phyloP scores from a whole-genome alignment of 257 asterid genomes.

The Gentiana straminea region DNA sequence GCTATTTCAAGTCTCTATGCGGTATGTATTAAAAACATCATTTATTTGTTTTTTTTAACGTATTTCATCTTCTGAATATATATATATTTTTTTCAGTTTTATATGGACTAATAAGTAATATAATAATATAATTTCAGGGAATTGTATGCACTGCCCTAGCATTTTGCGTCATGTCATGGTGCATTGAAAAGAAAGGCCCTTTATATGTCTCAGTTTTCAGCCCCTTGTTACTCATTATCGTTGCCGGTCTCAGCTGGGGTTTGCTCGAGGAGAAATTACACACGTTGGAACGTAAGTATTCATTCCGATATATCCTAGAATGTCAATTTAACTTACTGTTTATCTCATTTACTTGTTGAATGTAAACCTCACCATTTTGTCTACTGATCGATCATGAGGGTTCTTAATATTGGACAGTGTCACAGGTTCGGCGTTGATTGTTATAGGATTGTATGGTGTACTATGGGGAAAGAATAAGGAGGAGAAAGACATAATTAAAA shows the following conservation, averaged over 20 bases:
- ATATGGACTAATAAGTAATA: too few relatives aligned
- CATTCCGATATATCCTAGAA: conserved; percentile 17
- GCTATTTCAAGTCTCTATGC: conserved; percentile 53
- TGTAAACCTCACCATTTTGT: background rate
- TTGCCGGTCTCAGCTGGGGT: too few relatives aligned
- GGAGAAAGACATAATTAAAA: conserved; percentile 5
- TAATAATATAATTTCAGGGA: too few relatives aligned
- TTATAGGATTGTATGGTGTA: conserved; percentile 63
- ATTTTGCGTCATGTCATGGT: too few relatives aligned
- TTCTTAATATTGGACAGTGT: conserved; percentile 4
- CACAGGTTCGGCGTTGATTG: conserved; percentile 55
- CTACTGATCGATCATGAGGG: too few relatives aligned
- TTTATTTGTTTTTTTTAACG: background rate
- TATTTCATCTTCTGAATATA: conserved; percentile 26
- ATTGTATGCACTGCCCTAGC: too few relatives aligned
- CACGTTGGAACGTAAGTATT: conserved; percentile 14
- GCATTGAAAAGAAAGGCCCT: too few relatives aligned
- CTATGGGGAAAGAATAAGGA: conserved; percentile 79
- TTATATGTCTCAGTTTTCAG: too few relatives aligned
- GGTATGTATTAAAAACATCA: conserved; percentile 15
- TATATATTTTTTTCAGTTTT: conserved; percentile 2
- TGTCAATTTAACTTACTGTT: background rate
- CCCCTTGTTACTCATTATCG: too few relatives aligned
- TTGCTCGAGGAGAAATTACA: background rate
- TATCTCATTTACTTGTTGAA: too few relatives aligned